Conservation (phyloP, 768 basidiomycete genomes). For the Russula emetica region DNA sequence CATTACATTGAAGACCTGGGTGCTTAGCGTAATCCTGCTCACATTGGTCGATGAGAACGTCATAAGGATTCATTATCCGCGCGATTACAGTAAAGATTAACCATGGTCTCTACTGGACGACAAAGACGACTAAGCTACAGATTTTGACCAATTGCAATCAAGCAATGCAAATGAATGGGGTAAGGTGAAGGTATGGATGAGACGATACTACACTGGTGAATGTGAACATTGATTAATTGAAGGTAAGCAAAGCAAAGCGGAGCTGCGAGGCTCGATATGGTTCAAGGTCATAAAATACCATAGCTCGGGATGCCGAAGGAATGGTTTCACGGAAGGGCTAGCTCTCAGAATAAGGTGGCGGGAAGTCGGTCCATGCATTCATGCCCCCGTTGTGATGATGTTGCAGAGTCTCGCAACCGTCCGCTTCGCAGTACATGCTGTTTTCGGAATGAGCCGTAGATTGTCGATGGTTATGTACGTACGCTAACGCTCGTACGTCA, state of each 20-base stretch:
- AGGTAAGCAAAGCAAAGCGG: background rate
- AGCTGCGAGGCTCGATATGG: background rate
- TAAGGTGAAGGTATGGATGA: background rate
- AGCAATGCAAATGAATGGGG: background rate
- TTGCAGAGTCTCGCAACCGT: slow-evolving; percentile 4
- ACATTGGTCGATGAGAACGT: no score
- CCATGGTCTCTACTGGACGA: background rate
- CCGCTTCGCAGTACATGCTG: background rate
- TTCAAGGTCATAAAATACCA: background rate
- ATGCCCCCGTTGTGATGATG: slow-evolving; percentile 21
- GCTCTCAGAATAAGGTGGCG: slow-evolving; percentile 26
- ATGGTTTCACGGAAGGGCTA: background rate
- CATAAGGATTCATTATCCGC: background rate
- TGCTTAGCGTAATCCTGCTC: background rate
- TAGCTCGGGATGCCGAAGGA: background rate
- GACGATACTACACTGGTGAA: background rate
- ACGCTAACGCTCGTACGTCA: slow-evolving; percentile 12
- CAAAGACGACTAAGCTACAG: slow-evolving; percentile 13
- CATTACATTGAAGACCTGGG: background rate
- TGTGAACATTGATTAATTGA: background rate
- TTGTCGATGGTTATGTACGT: background rate
- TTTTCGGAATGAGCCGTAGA: slow-evolving; percentile 9
- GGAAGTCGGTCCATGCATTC: slow-evolving; percentile 14
- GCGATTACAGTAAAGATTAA: background rate
- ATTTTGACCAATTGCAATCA: background rate